Evolutionary conservation across 2,329 filamentous ascomycete species (phyloP).

Genomic region (Didymosphaeria variabile): DNA sequence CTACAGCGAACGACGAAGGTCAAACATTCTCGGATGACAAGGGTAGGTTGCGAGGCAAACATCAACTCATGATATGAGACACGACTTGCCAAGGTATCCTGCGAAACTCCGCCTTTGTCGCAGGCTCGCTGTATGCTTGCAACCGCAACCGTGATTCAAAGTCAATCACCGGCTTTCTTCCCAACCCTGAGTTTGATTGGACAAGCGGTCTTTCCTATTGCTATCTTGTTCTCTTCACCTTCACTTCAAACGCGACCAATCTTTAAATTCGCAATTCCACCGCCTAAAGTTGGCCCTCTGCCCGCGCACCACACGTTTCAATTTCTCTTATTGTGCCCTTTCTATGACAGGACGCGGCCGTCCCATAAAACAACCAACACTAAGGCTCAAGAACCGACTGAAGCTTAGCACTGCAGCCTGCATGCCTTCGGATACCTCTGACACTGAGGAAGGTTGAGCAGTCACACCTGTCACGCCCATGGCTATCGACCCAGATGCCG

Average conservation of each 20-base stretch:
- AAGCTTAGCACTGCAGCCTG: background rate
- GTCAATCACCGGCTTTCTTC: too few relatives aligned
- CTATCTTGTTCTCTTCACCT: background rate
- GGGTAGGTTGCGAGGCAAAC: background rate
- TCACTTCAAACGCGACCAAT: background rate
- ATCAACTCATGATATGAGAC: background rate
- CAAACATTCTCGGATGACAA: background rate
- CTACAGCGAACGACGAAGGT: background rate
- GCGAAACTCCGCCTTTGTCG: background rate
- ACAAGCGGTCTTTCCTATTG: background rate
- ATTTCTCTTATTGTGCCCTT: too few relatives aligned
- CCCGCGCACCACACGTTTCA: too few relatives aligned
- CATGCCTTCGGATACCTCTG: background rate
- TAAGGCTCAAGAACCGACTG: too few relatives aligned
- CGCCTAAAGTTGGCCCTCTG: too few relatives aligned
- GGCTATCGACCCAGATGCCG: conserved; percentile 19
- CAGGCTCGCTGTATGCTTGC: too few relatives aligned
- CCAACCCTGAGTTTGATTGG: background rate
- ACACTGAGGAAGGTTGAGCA: background rate
- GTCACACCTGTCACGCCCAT: background rate
- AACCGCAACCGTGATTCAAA: too few relatives aligned
- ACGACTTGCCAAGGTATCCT: background rate
- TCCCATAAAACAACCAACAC: background rate
- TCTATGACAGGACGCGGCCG: too few relatives aligned
- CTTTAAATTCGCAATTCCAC: background rate